phyloP scores from a whole-genome alignment of 345 rosid species.

The Gossypium raimondii region DNA sequence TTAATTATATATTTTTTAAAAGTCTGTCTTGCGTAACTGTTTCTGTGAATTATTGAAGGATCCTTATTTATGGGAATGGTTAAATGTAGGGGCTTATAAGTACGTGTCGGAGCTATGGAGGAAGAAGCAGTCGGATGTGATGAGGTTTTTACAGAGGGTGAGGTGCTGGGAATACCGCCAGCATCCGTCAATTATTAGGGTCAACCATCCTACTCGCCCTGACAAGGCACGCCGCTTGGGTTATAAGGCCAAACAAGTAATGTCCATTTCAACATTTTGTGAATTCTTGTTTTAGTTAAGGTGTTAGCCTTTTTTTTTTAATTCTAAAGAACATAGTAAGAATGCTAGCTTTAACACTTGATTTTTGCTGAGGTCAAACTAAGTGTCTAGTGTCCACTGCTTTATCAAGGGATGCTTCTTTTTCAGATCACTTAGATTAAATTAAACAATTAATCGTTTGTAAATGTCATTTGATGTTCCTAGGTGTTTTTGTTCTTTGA shows the following conservation, averaged over 20 bases:
- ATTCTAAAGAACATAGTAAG: background rate
- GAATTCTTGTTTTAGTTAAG: background rate
- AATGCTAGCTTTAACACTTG: background rate
- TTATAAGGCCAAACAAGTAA: slow-evolving; percentile 97
- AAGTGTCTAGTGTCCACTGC: slow-evolving; percentile 18
- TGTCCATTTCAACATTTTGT: background rate
- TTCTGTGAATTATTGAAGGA: background rate
- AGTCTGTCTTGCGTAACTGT: background rate
- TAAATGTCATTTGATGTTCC: slow-evolving; percentile 18
- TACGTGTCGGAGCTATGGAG: slow-evolving; percentile 98
- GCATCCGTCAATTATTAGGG: slow-evolving; percentile 89
- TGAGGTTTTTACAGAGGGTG: slow-evolving; percentile 95
- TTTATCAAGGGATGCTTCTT: slow-evolving; percentile 35
- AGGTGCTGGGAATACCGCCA: slow-evolving; percentile 99
- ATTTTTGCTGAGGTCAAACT: slow-evolving; percentile 9
- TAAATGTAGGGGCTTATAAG: slow-evolving; percentile 80
- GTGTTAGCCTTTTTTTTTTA: background rate
- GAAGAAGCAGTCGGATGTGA: slow-evolving; percentile 98
- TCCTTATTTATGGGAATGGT: background rate
- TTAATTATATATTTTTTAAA: background rate
- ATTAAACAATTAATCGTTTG: slow-evolving; percentile 17
- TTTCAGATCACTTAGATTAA: slow-evolving; percentile 28
- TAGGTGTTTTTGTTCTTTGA: background rate
- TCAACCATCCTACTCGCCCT: slow-evolving; percentile 87
- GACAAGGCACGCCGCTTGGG: slow-evolving; percentile 96